Evolutionary conservation across 2,329 filamentous ascomycete genomes (phyloP).

Genomic region (Aspergillus texensis): DNA sequence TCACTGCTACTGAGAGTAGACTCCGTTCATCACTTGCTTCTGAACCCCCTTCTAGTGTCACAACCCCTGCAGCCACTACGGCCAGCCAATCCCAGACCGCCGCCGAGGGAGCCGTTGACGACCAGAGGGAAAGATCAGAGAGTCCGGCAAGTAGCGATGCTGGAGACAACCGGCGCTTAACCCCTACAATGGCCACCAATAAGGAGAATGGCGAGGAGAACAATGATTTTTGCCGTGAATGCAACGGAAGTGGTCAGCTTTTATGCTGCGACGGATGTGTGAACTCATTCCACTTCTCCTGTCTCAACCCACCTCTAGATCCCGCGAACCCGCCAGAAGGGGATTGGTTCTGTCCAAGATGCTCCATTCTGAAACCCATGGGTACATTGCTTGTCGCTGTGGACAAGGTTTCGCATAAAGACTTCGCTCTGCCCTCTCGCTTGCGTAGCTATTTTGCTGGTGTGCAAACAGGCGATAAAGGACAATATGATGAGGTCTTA

Average conservation of each 20-base stretch:
- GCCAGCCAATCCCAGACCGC: neutral
- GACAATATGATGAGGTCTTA: conserved; percentile 75
- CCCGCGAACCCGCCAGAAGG: conserved; percentile 67
- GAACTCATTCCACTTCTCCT: conserved; percentile 86
- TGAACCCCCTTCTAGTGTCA: conserved; percentile 12
- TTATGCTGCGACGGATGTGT: conserved; percentile 93
- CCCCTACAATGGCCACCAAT: conserved; percentile 16
- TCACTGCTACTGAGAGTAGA: conserved; percentile 27
- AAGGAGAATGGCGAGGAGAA: conserved; percentile 59
- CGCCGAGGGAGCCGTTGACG: neutral
- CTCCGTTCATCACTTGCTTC: conserved; percentile 28
- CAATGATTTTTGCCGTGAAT: conserved; percentile 87
- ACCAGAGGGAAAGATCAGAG: conserved; percentile 19
- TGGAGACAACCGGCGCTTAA: conserved; percentile 27
- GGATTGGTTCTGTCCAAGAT: conserved; percentile 78
- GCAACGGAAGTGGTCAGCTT: conserved; percentile 79
- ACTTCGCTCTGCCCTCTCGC: conserved; percentile 71
- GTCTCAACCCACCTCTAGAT: conserved; percentile 78
- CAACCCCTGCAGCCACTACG: conserved; percentile 14
- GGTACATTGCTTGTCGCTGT: conserved; percentile 65
- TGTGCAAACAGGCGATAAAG: conserved; percentile 73
- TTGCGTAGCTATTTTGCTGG: conserved; percentile 78
- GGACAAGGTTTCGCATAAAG: conserved; percentile 69
- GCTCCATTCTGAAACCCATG: conserved; percentile 59
- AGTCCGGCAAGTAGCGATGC: conserved; percentile 27